Base-by-base conservation (phyloP, 441 rosid genomes). In the Populus hybrid region DNA sequence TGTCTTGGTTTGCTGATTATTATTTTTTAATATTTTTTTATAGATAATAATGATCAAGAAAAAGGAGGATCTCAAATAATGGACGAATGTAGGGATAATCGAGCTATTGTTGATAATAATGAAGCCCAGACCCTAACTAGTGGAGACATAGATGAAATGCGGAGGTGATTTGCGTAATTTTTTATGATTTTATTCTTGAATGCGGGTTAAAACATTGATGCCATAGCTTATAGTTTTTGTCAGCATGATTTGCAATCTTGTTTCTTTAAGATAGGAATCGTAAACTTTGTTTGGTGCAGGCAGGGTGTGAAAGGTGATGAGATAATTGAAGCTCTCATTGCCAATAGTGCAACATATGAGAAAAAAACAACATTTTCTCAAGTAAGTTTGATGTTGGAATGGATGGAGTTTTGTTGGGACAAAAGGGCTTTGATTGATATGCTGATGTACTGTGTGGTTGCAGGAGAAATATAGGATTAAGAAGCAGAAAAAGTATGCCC, bases 401-500 rank as follows among this genome's bases (percentile, higher is more conserved):
- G 32, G 14, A 18, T 11, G 35, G 18, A 63, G 70, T 70, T 50
- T 50, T 50, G 57, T 16, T 14, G 57, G 36, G 28, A 36, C 30
- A 20, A 36, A 34, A 26, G 23, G 59, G 42, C 70, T 16, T 54
- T 54, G 70, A 16, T 50, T 77, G 36, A 2, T 70, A 14, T 61
- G 50, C 67, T 79, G 67, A 70, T 69, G 70, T 69, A 63, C 64
- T 54, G 35, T 34, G 26, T 81, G 59, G 67, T 30, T 80, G 78
- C 86, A 95, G 99, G 99, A 92, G 82, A 95, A 95, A 83, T 93
- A 95, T 83, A 87, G 79, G 88, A 82, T 88, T 79, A 95, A 88
- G 82, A 95, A 94, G 83, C 97, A 94, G 85, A 95, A 95, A 86
- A 94, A 95, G 72, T 95, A 95, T 86, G 97, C 98, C 2, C 98